Evolutionary conservation across 768 basidiomycete species (phyloP), one percentile per base, ranked within the genome.

Genomic region (Suillus discolor): DNA sequence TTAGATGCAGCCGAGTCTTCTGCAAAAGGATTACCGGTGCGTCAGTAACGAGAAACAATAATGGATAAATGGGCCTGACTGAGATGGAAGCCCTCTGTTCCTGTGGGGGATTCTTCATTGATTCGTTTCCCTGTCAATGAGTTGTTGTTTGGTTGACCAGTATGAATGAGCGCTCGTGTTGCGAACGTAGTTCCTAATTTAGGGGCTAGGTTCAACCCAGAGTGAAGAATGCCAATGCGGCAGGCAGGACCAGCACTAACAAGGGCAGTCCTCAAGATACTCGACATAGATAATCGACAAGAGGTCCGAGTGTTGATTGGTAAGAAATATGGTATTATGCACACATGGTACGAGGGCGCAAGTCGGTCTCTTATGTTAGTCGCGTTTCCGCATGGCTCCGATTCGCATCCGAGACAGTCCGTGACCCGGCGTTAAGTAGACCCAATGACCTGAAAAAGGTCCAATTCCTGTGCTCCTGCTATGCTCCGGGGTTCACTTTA

Each of bases 11-110:
- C 66, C 12, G 66, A 69, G 63, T 79, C 74, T 68, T 75, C 78
- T 76, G 62, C 18, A n/a, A 62, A 68, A 39, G 16, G 25, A 12
- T 3, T 57, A 67, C 8, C 65, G 64, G 23, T 23, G 57, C 2
- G 64, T n/a, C 16, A 64, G 20, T 13, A 23, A 18, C 13, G 18
- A 41, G 31, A 42, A 39, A 18, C 15, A 36, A 61, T 0, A 49
- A 60, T 16, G 18, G 34, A 34, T 36, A 23, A 12, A 66, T 31
- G 23, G 64, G 25, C 12, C 73, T 57, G 62, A 79, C 80, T 74
- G 64, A 60, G 69, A 66, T 81, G 80, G 20, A 72, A 69, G 0
- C 80, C 80, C 51, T 81, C 80, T 6, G 72, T 74, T 63, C 78
- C 78, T 20, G 70, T 68, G 34, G 68, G 66, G 1, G 68, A 71